phyloP scores from a whole-genome alignment of 2,329 filamentous ascomycete genomes.

The Chaetomium globosum region DNA sequence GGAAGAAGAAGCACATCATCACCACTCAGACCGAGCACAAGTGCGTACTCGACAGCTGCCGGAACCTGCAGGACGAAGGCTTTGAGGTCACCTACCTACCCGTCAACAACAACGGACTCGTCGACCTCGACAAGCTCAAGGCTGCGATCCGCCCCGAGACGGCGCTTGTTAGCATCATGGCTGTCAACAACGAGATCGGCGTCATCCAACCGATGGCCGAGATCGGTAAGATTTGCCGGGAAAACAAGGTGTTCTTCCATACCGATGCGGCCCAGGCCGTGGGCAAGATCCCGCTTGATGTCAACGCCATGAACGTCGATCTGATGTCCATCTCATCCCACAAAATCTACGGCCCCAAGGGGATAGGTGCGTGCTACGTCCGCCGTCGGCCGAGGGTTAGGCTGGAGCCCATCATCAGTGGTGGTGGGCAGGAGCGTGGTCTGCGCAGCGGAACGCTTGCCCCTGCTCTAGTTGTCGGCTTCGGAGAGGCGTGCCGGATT shows the following conservation, averaged over 20 bases:
- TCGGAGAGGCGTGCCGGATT: conserved; percentile 93
- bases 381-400: conserved; percentile 89
- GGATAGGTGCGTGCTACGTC: conserved; percentile 94
- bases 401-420: conserved; percentile 92
- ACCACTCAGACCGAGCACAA: conserved; percentile 98
- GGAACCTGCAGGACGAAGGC: conserved; percentile 94
- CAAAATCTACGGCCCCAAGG: conserved; percentile 98
- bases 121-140: conserved; percentile 81
- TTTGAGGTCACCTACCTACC: conserved; percentile 97
- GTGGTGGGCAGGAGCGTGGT: conserved; percentile 94
- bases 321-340: conserved; percentile 98
- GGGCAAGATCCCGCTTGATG: conserved; percentile 96
- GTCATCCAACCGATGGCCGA: conserved; percentile 96
- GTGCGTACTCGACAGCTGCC: conserved; percentile 95
- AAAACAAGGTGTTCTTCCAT: conserved; percentile 96
- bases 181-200: conserved; percentile 98
- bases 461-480: conserved; percentile 84
- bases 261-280: conserved; percentile 95
- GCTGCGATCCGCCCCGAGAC: conserved; percentile 90
- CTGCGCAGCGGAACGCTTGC: conserved; percentile 92
- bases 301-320: conserved; percentile 97
- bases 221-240: conserved; percentile 88
- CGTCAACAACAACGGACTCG: conserved; percentile 81
- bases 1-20: conserved; percentile 98
- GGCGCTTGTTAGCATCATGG: conserved; percentile 92